phyloP scores from a whole-genome alignment of 345 rosid species.

The Litchi chinensis region DNA sequence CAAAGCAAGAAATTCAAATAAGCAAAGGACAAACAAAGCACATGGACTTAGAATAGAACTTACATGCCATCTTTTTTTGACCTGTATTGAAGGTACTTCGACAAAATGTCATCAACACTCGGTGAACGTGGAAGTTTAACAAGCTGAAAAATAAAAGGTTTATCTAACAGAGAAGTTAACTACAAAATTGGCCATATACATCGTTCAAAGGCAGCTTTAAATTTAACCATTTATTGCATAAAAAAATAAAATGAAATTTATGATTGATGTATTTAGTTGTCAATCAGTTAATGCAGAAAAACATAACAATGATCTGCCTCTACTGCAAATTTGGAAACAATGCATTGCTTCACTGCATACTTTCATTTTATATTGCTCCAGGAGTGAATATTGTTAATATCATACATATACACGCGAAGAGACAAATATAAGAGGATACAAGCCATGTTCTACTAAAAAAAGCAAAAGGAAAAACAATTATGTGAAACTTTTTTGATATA shows the following conservation, averaged over 20 bases:
- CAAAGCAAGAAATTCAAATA: constrained; percentile 5
- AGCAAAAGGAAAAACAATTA: background rate
- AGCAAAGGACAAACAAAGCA: constrained; percentile 10
- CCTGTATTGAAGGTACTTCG: constrained; percentile 79
- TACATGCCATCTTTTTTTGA: constrained; percentile 90
- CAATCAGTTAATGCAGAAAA: background rate
- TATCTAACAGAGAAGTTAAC: constrained; percentile 14
- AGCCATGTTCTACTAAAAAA: background rate
- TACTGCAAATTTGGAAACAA: background rate
- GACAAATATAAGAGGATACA: background rate
- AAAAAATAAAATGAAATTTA: background rate
- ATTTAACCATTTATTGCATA: background rate
- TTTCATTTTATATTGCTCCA: background rate
- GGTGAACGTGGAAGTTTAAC: constrained; percentile 94
- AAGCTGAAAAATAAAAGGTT: constrained; percentile 54
- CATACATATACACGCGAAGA: background rate
- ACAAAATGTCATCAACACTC: constrained; percentile 79
- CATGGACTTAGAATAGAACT: constrained; percentile 31
- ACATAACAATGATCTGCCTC: background rate
- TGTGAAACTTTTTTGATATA: background rate
- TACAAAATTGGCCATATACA: constrained; percentile 18
- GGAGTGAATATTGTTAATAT: background rate
- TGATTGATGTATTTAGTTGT: background rate
- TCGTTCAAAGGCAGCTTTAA: constrained; percentile 1
- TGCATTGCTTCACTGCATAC: background rate